Percentiles rank a stretch among this genome's conserved stretches.
Conservation (phyloP, 441 rosid species). For the Pelargonium fulgidum region DNA sequence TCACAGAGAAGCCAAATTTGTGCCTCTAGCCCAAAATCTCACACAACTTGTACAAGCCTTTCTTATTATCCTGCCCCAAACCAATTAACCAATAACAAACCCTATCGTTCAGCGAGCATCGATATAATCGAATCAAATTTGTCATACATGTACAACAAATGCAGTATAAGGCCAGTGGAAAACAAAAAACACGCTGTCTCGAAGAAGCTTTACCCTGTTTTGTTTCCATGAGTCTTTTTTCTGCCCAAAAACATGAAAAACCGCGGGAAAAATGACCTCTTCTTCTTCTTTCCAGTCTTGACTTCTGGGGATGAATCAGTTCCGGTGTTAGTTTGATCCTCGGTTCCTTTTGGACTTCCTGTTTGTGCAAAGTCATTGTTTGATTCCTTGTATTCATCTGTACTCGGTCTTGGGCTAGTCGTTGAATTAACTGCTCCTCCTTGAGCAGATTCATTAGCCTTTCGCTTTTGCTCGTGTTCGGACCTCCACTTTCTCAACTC, state of each 20-base stretch:
- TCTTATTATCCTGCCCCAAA: slow-evolving; percentile 10
- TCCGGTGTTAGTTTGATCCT: slow-evolving; percentile 30
- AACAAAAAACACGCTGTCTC: slow-evolving; percentile 1
- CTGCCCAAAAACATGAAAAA: slow-evolving; percentile 57
- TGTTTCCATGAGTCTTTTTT: slow-evolving; percentile 42
- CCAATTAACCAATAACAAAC: neutral
- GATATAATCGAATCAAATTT: slow-evolving; percentile 21
- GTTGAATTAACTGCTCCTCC: slow-evolving; percentile 23
- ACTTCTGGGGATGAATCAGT: slow-evolving; percentile 33
- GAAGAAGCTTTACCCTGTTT: slow-evolving; percentile 23
- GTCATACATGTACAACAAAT: slow-evolving; percentile 35
- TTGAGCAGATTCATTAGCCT: slow-evolving; percentile 42
- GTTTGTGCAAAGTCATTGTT: slow-evolving; percentile 21
- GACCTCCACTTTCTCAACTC: slow-evolving; percentile 87
- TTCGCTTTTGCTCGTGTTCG: slow-evolving; percentile 69
- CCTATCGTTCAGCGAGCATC: slow-evolving; percentile 13
- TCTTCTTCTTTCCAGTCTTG: slow-evolving; percentile 59
- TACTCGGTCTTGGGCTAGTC: slow-evolving; percentile 33
- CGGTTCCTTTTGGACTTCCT: slow-evolving; percentile 31
- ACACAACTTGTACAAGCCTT: slow-evolving; percentile 5
- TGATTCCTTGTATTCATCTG: slow-evolving; percentile 38
- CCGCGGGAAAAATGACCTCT: slow-evolving; percentile 65
- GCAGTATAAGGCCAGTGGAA: slow-evolving; percentile 12
- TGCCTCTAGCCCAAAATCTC: neutral
- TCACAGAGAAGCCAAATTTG: neutral